These are phyloP conservation scores for Rutstroemia sp. DNA, from an alignment of 2,329 filamentous ascomycete genomes.

Conservation along the genomic window DNA sequence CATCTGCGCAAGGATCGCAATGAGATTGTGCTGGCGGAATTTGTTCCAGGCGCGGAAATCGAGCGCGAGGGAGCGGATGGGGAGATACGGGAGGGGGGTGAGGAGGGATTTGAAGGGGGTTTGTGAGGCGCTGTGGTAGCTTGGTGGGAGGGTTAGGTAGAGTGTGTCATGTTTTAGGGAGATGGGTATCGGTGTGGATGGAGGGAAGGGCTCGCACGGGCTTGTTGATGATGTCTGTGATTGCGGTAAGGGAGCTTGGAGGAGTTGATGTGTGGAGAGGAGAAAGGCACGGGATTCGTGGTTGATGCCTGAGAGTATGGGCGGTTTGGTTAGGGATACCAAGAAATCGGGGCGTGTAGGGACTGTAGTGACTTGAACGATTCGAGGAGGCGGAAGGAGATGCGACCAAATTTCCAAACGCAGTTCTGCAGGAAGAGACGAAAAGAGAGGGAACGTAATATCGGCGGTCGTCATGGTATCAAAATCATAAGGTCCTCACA, in stretches of 20 bases:
- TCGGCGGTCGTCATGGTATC: too few relatives aligned
- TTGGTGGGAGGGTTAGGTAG: background rate
- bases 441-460: background rate
- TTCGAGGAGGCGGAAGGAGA: background rate
- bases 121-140: background rate
- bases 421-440: background rate
- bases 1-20: background rate
- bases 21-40: background rate
- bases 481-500: too few relatives aligned
- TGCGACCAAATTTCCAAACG: background rate
- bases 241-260: background rate
- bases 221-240: background rate
- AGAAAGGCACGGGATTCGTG: background rate
- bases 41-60: background rate
- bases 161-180: background rate
- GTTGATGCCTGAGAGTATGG: background rate
- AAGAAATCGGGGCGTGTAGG: background rate
- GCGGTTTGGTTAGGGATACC: background rate
- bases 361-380: background rate
- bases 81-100: background rate
- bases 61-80: background rate
- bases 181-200: background rate
- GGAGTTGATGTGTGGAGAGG: background rate
- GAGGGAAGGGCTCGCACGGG: background rate
- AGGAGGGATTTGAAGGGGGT: background rate